phyloP scores from a whole-genome alignment of 164 flowering plant species.

The Stephania japonica region DNA sequence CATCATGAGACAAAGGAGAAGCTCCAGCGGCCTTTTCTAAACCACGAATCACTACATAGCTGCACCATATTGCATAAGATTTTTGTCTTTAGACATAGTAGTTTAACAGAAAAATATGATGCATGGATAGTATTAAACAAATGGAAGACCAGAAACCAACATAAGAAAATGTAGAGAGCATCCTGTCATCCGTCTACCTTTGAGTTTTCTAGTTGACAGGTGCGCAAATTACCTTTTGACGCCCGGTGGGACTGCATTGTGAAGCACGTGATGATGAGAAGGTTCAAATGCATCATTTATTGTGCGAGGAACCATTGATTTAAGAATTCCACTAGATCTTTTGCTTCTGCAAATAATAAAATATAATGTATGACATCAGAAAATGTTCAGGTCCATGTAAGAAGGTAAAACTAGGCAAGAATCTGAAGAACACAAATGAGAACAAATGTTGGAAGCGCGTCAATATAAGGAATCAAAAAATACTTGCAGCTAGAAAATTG shows the following conservation, averaged over 20 bases:
- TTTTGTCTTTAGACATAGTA: background rate
- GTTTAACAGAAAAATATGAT: background rate
- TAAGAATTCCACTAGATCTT: conserved; percentile 60
- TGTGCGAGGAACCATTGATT: conserved; percentile 64
- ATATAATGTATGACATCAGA: conserved; percentile 1
- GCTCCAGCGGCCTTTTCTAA: conserved; percentile 36
- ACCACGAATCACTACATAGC: conserved; percentile 58
- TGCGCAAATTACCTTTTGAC: conserved; percentile 49
- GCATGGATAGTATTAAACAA: background rate
- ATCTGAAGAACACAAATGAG: background rate
- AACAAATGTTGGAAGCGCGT: background rate
- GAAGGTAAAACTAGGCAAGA: background rate
- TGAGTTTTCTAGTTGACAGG: background rate
- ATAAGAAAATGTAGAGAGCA: background rate
- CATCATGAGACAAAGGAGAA: conserved; percentile 31
- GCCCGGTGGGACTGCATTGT: conserved; percentile 73
- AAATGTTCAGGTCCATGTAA: background rate
- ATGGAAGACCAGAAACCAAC: background rate
- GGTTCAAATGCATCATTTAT: conserved; percentile 69
- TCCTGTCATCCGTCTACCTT: background rate
- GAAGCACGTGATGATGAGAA: conserved; percentile 71
- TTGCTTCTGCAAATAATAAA: conserved; percentile 30
- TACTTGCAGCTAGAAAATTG: background rate
- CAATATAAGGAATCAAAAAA: background rate
- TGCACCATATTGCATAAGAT: conserved; percentile 27